phyloP scores from a whole-genome alignment of 257 asterid genomes.

The Dorcoceras hygrometricum region DNA sequence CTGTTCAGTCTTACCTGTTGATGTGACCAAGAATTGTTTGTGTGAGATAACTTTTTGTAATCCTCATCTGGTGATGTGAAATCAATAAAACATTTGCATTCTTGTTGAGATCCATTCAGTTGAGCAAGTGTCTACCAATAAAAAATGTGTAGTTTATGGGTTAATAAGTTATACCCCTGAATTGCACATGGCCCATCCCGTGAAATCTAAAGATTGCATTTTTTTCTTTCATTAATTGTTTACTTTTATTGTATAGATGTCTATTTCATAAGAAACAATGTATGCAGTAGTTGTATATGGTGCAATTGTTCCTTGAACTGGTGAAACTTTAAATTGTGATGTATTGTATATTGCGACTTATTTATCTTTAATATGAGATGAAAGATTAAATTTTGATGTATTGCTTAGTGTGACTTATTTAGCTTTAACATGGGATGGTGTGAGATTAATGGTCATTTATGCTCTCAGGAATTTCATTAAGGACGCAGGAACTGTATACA shows the following conservation, averaged over 20 bases:
- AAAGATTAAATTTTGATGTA: no score
- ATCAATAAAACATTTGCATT: no score
- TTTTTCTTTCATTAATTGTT: no score
- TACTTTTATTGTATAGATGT: background rate
- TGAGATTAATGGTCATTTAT: constrained; percentile 25
- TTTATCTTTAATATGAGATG: background rate
- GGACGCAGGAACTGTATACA: constrained; percentile 91
- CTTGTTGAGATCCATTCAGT: background rate
- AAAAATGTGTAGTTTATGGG: background rate
- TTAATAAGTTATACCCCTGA: background rate
- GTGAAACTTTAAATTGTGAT: no score
- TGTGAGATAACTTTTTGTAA: background rate
- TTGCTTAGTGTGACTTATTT: no score
- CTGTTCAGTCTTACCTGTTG: background rate
- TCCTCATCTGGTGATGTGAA: background rate
- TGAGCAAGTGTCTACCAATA: background rate
- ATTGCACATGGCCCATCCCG: background rate
- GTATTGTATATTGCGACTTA: no score
- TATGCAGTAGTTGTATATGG: background rate
- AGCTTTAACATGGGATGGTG: constrained; percentile 1
- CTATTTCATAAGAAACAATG: background rate
- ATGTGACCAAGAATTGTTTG: background rate
- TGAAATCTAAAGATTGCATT: background rate
- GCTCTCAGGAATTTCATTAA: constrained; percentile 74
- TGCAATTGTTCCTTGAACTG: no score